Evolutionary conservation across 306 rosid species (phyloP).

Genomic region (Arachis stenosperma): DNA sequence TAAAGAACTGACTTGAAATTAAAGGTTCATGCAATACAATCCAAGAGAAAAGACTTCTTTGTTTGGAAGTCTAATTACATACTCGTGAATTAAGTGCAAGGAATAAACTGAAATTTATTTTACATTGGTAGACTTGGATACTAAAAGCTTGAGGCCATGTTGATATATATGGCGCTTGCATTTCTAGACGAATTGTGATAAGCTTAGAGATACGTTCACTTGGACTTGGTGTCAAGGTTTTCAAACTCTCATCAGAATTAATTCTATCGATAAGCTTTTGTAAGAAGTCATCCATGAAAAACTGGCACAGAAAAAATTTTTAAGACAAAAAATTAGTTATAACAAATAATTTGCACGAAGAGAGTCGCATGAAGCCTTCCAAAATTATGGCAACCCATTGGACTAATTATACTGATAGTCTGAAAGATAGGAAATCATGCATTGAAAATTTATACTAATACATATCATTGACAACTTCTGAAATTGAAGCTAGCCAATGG

Average conservation of each 20-base stretch:
- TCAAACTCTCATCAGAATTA: constrained; percentile 65
- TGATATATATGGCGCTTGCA: constrained; percentile 81
- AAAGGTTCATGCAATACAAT: constrained; percentile 50
- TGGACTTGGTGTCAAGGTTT: constrained; percentile 67
- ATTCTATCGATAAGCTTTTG: constrained; percentile 71
- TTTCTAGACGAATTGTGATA: constrained; percentile 76
- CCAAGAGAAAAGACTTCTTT: neutral
- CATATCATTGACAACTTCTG: constrained; percentile 19
- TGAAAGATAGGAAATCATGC: constrained; percentile 1
- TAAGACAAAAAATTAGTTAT: neutral
- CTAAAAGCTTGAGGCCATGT: constrained; percentile 97
- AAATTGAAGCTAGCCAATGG: constrained; percentile 16
- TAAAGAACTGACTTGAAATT: constrained; percentile 1
- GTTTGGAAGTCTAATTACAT: neutral
- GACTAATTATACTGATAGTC: constrained; percentile 10
- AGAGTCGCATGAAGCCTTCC: constrained; percentile 1
- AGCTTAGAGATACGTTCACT: constrained; percentile 71
- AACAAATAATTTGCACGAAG: constrained; percentile 29
- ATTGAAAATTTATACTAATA: constrained; percentile 14
- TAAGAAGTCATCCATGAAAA: constrained; percentile 63
- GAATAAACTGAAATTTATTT: neutral
- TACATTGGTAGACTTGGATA: constrained; percentile 65
- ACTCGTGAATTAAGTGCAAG: constrained; percentile 4
- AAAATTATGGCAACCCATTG: constrained; percentile 26
- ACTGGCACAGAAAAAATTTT: constrained; percentile 30